phyloP scores from a whole-genome alignment of 192 early-diverging fungal genomes.

The Umbelopsis sp. region DNA sequence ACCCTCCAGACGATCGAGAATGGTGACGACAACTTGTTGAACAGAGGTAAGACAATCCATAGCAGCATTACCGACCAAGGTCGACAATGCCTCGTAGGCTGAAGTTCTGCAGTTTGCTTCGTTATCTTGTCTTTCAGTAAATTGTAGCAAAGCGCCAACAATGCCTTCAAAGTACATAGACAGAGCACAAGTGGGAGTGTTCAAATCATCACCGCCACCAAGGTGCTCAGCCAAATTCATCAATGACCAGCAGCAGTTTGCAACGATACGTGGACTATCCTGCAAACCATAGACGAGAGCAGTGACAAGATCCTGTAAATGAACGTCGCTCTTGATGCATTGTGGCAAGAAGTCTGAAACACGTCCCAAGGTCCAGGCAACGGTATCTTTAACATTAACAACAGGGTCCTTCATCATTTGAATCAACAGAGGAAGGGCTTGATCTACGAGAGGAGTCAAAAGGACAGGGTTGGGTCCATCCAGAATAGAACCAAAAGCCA shows the following conservation, averaged over 20 bases:
- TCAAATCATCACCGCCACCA: conserved; percentile 55
- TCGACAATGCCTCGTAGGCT: conserved; percentile 92
- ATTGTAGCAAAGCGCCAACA: conserved; percentile 72
- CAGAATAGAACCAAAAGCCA: conserved; percentile 98
- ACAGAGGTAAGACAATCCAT: conserved; percentile 79
- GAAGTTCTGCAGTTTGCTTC: conserved; percentile 90
- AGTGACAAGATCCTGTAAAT: conserved; percentile 70
- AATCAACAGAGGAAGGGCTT: conserved; percentile 88
- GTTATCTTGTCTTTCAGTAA: conserved; percentile 69
- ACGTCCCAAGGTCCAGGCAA: conserved; percentile 98
- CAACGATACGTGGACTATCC: conserved; percentile 88
- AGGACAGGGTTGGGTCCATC: conserved; percentile 80
- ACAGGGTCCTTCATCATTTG: conserved; percentile 86
- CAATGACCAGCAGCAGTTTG: conserved; percentile 95
- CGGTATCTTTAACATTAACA: conserved; percentile 93
- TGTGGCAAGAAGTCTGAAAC: conserved; percentile 82
- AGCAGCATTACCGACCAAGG: conserved; percentile 72
- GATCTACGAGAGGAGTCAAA: conserved; percentile 71
- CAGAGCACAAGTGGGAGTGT: conserved; percentile 68
- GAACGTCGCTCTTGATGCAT: conserved; percentile 73
- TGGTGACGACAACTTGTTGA: conserved; percentile 70
- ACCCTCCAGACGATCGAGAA: conserved; percentile 80
- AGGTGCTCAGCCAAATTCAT: conserved; percentile 92
- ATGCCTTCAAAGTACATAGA: conserved; percentile 88
- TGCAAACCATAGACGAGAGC: conserved; percentile 82